phyloP scores from a whole-genome alignment of 305 asterid genomes.

The Fraxinus nigra region DNA sequence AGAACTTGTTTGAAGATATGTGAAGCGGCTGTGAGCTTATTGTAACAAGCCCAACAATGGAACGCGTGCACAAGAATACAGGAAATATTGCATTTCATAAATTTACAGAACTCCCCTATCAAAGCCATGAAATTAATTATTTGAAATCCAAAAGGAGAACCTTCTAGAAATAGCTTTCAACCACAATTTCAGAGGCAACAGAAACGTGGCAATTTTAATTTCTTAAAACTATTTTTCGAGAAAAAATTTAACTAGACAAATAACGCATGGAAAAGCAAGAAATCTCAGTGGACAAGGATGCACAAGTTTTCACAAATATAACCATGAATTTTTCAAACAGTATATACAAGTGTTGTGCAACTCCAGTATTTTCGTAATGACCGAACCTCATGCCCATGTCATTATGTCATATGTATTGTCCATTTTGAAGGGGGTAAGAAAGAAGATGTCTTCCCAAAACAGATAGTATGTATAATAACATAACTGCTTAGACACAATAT shows the following conservation, averaged over 20 bases:
- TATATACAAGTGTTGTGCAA: not conserved
- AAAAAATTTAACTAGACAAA: conserved; percentile 7
- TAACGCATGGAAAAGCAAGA: conserved; percentile 18
- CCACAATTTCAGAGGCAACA: not conserved
- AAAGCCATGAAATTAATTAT: not conserved
- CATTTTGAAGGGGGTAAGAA: not conserved
- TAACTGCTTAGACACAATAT: no score
- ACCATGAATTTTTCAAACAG: conserved; percentile 14
- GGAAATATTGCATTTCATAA: not conserved
- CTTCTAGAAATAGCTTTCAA: conserved; percentile 2
- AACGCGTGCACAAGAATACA: not conserved
- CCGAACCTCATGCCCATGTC: not conserved
- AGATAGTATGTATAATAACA: no score
- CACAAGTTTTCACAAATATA: conserved; percentile 20
- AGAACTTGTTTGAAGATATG: no score
- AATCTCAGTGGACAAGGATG: conserved; percentile 1
- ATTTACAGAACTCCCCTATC: not conserved
- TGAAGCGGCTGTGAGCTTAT: not conserved
- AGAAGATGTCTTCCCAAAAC: no score
- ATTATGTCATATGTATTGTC: not conserved
- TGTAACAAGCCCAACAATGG: not conserved
- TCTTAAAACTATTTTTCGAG: not conserved
- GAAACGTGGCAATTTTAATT: not conserved
- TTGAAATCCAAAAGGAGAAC: not conserved
- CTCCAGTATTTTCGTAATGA: not conserved